Base-by-base conservation (phyloP, 495 filamentous ascomycete species). In the Aspergillus steynii region DNA sequence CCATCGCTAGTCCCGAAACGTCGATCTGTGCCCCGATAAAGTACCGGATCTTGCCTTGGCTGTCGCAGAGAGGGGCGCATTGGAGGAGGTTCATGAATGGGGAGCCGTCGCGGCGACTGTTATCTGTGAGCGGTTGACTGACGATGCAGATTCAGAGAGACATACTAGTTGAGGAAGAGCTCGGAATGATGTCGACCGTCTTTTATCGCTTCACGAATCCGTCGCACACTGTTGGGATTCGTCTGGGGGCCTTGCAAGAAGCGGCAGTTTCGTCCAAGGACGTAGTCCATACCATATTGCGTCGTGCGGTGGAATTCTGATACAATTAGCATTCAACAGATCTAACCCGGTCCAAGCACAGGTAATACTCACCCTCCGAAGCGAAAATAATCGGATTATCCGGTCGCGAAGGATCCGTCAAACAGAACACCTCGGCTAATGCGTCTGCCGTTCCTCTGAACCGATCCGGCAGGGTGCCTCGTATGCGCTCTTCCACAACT, bases 351-450 rank as follows among this genome's bases (percentile, higher is more conserved):
- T 20, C 12, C 31, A 10, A 7, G 20, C 20, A 20, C 20, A 20
- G 28, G 32, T 45, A 52, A 37, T 4, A 73, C 76, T 37, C 75
- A 90, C 88, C 88, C 80, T 91, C 85, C 5, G 88, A 91, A 29
- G 88, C 87, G 73, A 92, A 92, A 3, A 93, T 82, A 58, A 94
- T 87, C 1, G 89, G 90, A 71, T 92, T 91, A 65, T 89, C 90
- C 5, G 82, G 78, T 60, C 88, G 76, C 27, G 86, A 86, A 7
- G 90, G 89, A 73, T 93, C 90, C 8, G 88, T 89, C 62, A 92
- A 72, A 68, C 89, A 91, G 63, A 92, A 93, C 0, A 88, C 88
- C 66, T 92, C 88, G 0, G 87, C 88, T 50, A 92, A 63, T 3
- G 89, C 89, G 66, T 92, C 88, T 3, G 87, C 86, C 10, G 87